Evolutionary conservation across 768 basidiomycete genomes (phyloP).

Genomic region (Mycena amicta): DNA sequence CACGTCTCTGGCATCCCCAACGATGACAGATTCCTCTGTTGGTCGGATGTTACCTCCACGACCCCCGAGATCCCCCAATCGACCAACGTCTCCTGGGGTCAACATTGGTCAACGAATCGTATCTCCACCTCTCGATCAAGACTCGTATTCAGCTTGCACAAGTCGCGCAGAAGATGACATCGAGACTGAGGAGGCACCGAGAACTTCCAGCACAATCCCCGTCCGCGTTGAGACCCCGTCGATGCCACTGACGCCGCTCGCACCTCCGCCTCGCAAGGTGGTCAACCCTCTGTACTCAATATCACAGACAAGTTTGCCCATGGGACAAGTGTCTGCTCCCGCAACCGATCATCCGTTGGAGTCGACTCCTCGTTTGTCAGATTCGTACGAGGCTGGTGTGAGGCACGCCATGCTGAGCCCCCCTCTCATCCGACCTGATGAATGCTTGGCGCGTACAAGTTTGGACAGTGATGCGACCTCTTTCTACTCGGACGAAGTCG

Average conservation of each 20-base stretch:
- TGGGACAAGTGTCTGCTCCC: constrained; percentile 14
- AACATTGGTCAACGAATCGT: constrained; percentile 46
- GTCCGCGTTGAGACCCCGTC: constrained; percentile 67
- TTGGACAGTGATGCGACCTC: constrained; percentile 21
- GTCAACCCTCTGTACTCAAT: constrained; percentile 53
- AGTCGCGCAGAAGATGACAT: constrained; percentile 20
- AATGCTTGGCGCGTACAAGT: constrained; percentile 23
- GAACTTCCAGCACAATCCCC: constrained; percentile 49
- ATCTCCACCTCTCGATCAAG: constrained; percentile 26
- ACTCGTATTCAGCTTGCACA: constrained; percentile 30
- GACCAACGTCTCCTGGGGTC: constrained; percentile 23
- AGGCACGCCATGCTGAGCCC: constrained; percentile 18
- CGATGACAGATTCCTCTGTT: constrained; percentile 23
- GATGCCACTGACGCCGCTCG: constrained; percentile 59
- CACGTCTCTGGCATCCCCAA: constrained; percentile 35
- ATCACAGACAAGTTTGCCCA: constrained; percentile 57
- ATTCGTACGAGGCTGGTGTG: constrained; percentile 21
- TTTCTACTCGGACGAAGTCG: constrained; percentile 43
- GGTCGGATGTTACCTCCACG: constrained; percentile 25
- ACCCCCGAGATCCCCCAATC: constrained; percentile 10
- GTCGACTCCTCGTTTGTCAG: constrained; percentile 19
- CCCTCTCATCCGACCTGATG: constrained; percentile 20
- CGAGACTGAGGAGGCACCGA: constrained; percentile 27
- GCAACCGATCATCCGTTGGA: constrained; percentile 8
- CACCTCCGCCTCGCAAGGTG: constrained; percentile 64